phyloP scores from a whole-genome alignment of 306 rosid genomes.

The Oxytropis ochrocephala region DNA sequence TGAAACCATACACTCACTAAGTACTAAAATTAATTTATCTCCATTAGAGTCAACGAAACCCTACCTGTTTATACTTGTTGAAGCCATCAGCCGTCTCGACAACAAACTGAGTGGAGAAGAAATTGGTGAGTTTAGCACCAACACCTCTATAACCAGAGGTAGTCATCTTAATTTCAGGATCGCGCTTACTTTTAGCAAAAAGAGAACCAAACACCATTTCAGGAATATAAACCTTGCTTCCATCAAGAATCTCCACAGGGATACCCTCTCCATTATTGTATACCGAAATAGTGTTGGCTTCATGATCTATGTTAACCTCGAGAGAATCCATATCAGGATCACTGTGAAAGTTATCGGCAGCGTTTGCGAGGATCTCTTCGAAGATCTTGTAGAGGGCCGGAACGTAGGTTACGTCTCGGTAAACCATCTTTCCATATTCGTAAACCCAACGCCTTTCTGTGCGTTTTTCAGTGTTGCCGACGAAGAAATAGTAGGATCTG shows the following conservation, averaged over 20 bases:
- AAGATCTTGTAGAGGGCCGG: constrained; percentile 94
- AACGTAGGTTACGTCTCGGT: constrained; percentile 68
- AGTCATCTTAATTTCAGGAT: constrained; percentile 71
- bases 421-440: constrained; percentile 58
- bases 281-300: constrained; percentile 46
- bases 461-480: constrained; percentile 83
- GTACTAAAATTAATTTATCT: too few relatives aligned
- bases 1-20: too few relatives aligned
- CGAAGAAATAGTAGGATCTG: too few relatives aligned
- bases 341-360: constrained; percentile 92
- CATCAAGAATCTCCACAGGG: constrained; percentile 86
- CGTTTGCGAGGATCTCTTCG: constrained; percentile 95
- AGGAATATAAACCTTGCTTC: constrained; percentile 84
- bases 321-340: constrained; percentile 69
- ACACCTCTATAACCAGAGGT: constrained; percentile 89
- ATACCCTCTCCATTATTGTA: constrained; percentile 84
- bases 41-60: not conserved
- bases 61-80: constrained; percentile 92
- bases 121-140: constrained; percentile 91
- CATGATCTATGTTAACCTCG: constrained; percentile 60
- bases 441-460: constrained; percentile 75
- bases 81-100: constrained; percentile 90
- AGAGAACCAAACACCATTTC: constrained; percentile 87
- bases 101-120: constrained; percentile 76
- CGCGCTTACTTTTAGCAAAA: constrained; percentile 78